Evolutionary conservation across 2,329 filamentous ascomycete species (phyloP).

Genomic region (Ilyonectria sp.): DNA sequence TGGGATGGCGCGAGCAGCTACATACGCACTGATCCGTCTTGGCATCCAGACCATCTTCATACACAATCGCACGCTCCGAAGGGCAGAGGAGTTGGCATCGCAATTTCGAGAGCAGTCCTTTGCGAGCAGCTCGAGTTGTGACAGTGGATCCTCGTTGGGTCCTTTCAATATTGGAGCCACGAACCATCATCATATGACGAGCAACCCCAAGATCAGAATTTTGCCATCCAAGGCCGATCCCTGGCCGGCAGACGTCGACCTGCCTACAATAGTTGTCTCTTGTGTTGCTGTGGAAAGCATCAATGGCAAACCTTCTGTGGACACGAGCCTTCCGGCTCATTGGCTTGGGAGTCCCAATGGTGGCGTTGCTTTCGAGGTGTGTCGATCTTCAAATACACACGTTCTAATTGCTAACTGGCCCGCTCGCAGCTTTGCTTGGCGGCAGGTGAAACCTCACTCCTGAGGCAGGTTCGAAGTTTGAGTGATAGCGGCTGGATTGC

Average conservation of each 20-base stretch:
- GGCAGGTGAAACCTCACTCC: too few relatives aligned
- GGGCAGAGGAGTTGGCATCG: conserved; percentile 71
- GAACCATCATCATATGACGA: too few relatives aligned
- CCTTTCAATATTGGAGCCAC: too few relatives aligned
- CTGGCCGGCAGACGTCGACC: conserved; percentile 75
- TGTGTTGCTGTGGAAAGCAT: conserved; percentile 82
- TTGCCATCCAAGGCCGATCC: too few relatives aligned
- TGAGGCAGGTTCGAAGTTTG: conserved; percentile 72
- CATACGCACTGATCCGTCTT: conserved; percentile 84
- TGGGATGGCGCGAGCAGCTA: conserved; percentile 83
- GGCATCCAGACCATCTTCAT: conserved; percentile 84
- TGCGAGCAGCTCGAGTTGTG: too few relatives aligned
- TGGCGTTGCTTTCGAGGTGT: conserved; percentile 78
- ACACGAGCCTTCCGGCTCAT: conserved; percentile 77
- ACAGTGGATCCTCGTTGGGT: too few relatives aligned
- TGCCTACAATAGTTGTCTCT: conserved; percentile 81
- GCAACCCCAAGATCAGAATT: too few relatives aligned
- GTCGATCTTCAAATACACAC: too few relatives aligned
- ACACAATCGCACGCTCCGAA: conserved; percentile 77
- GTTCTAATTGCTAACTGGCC: too few relatives aligned
- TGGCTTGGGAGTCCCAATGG: conserved; percentile 83
- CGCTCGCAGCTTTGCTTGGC: too few relatives aligned
- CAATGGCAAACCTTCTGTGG: conserved; percentile 68
- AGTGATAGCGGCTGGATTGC: conserved; percentile 78
- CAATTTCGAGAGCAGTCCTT: too few relatives aligned